phyloP scores from a whole-genome alignment of 768 basidiomycete species.

The Rhodotorula kratochvilovae region DNA sequence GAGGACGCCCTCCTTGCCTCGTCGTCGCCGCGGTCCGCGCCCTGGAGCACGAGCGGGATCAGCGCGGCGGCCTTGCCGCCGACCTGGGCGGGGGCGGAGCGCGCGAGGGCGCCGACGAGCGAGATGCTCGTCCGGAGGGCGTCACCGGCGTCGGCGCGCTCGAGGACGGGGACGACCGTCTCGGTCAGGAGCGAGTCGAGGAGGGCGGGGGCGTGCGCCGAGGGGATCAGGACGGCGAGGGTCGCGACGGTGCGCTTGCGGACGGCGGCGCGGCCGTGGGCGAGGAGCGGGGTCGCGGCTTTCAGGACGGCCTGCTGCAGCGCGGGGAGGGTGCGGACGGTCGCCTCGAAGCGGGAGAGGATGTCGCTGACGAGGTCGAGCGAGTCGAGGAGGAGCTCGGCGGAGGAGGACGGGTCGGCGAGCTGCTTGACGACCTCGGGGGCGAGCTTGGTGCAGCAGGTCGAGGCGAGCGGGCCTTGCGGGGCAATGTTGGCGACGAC shows the following conservation, averaged over 20 bases:
- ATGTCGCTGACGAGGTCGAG: conserved; percentile 46
- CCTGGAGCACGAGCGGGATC: conserved; percentile 66
- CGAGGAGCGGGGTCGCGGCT: conserved; percentile 60
- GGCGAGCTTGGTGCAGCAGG: conserved; percentile 75
- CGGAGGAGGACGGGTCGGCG: conserved; percentile 52
- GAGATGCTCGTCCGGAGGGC: conserved; percentile 45
- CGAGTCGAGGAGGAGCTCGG: conserved; percentile 47
- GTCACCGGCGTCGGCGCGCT: conserved; percentile 2
- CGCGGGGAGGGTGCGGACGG: conserved; percentile 50
- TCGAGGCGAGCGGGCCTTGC: conserved; percentile 70
- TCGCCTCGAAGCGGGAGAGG: conserved; percentile 43
- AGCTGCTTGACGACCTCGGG: conserved; percentile 77
- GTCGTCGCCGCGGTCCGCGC: conserved; percentile 69
- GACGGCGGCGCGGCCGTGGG: conserved; percentile 74
- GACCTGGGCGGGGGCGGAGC: conserved; percentile 33
- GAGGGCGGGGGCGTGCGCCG: conserved; percentile 5
- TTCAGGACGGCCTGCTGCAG: conserved; percentile 67
- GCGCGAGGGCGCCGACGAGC: conserved; percentile 71
- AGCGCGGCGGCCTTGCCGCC: conserved; percentile 46
- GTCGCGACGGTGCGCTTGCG: conserved; percentile 86
- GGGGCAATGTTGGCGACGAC: conserved; percentile 84
- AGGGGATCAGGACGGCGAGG: conserved; percentile 48
- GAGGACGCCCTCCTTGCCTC: conserved; percentile 69
- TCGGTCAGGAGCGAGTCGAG: conserved; percentile 24
- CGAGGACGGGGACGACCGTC: conserved; percentile 29